These are phyloP conservation scores for Colletotrichum sp. DNA, from an alignment of 2,329 filamentous ascomycete species.

Conservation along the genomic window DNA sequence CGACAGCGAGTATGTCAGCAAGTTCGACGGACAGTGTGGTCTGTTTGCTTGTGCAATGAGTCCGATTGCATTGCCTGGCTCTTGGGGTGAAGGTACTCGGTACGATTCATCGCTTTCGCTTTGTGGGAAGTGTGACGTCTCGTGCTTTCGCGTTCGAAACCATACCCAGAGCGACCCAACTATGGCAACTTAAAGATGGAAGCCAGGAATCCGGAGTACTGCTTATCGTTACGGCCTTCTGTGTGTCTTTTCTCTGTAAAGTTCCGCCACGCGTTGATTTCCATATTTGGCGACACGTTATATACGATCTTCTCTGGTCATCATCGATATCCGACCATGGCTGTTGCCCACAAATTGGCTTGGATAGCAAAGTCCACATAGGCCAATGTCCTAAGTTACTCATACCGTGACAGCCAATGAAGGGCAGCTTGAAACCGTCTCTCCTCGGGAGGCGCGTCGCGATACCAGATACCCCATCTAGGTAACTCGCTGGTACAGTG, in stretches of 20 bases:
- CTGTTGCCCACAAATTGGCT: too few relatives aligned
- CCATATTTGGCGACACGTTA: fast-evolving
- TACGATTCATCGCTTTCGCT: not conserved
- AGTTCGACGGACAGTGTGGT: not conserved
- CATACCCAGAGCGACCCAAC: too few relatives aligned
- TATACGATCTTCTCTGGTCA: fast-evolving
- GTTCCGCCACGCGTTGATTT: too few relatives aligned
- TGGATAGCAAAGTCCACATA: too few relatives aligned
- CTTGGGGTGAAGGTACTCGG: not conserved
- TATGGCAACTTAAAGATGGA: too few relatives aligned
- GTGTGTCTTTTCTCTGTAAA: too few relatives aligned
- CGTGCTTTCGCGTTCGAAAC: not conserved
- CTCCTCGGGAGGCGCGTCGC: not conserved
- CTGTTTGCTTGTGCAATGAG: not conserved
- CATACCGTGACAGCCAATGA: not conserved
- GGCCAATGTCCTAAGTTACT: not conserved
- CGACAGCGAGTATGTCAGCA: not conserved
- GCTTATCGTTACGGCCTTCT: too few relatives aligned
- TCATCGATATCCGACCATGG: too few relatives aligned
- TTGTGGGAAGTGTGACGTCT: not conserved
- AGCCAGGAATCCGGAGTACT: fast-evolving
- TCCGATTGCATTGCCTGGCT: not conserved
- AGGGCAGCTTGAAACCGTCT: fast-evolving
- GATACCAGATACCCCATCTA: fast-evolving
- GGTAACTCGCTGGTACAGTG: too few relatives aligned